Base-by-base conservation (phyloP, 2,329 filamentous ascomycete species). In the Exophiala sp. region DNA sequence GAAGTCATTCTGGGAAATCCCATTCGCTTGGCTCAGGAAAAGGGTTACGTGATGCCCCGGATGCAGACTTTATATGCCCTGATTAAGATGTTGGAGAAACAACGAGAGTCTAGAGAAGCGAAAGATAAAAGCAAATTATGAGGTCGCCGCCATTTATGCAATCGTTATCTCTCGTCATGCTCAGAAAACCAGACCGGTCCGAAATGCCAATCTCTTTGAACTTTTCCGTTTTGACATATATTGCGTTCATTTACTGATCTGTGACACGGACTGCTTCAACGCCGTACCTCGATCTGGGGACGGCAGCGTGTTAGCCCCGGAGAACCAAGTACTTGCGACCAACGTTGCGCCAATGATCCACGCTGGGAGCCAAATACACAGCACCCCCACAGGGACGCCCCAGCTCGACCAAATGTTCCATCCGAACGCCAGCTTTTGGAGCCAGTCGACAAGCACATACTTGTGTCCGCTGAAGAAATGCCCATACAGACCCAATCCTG, bases 331-430 rank as follows among this genome's bases (percentile, higher is more conserved):
- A 41, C 55, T 58, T 10, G 58, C 57, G 16, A 59, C 57, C 18
- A 58, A 43, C 9, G 50, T 55, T 16, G 52, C 65, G 3, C 73
- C 86, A 5, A 82, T 78, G 30, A 93, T 67, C 90, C 90, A 96
- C 6, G 88, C 88, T 0, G 90, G 90, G 85, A 88, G 93, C 90
- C 90, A 96, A 37, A 95, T 82, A 65, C 88, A 86, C 87, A 89
- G 95, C n/a, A 95, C 78, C 9, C 94, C 81, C 14, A 95, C 81
- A 52, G 87, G 84, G 1, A 89, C 58, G 21, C 58, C 94, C 73
- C 89, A 94, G 77, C 93, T 81, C 1, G 88, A 88, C 80, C 85
- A 89, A 10, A 95, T 82, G 63, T 88, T 79, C 89, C 89, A 95
- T 0, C 86, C 89, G 65, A 93, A 89, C 3, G 86, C 87, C 1